Conservation (phyloP, 768 basidiomycete species). For the Lentinula detonsa region DNA sequence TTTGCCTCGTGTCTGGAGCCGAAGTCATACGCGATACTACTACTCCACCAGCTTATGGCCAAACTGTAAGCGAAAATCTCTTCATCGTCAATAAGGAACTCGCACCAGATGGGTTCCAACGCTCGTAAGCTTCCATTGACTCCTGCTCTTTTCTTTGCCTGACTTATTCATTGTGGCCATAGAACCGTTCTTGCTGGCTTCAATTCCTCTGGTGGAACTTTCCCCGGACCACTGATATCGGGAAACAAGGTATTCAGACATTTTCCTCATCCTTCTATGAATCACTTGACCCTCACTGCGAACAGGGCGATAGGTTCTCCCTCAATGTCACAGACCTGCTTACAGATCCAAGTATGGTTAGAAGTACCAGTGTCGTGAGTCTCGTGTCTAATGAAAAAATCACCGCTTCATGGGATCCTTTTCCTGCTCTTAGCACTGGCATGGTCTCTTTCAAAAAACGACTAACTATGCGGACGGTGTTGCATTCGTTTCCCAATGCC, state of each 20-base stretch:
- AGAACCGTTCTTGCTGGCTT: slow-evolving; percentile 1
- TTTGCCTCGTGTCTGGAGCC: neutral
- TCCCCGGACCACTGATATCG: neutral
- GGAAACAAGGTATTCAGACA: neutral
- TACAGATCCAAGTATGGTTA: slow-evolving; percentile 29
- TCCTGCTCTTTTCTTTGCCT: neutral
- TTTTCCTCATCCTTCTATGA: neutral
- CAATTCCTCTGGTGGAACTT: neutral
- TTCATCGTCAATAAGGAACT: neutral
- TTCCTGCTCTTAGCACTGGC: slow-evolving; percentile 17
- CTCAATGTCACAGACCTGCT: slow-evolving; percentile 34
- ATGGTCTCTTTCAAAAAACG: slow-evolving; percentile 6
- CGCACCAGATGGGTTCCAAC: slow-evolving; percentile 1
- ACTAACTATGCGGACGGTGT: slow-evolving; percentile 14
- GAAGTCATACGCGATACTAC: neutral
- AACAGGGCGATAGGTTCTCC: slow-evolving; percentile 21
- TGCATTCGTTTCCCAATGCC: slow-evolving; percentile 29
- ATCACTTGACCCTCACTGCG: neutral
- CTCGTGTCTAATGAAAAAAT: neutral
- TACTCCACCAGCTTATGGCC: neutral
- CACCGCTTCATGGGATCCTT: neutral
- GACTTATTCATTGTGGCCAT: neutral
- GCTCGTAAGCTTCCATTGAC: neutral
- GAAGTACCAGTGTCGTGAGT: slow-evolving; percentile 31
- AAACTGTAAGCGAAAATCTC: neutral